Evolutionary conservation across 176 grass and related monocot species (phyloP), one percentile per base, ranked within the genome.

Genomic region (Stipa capillata): DNA sequence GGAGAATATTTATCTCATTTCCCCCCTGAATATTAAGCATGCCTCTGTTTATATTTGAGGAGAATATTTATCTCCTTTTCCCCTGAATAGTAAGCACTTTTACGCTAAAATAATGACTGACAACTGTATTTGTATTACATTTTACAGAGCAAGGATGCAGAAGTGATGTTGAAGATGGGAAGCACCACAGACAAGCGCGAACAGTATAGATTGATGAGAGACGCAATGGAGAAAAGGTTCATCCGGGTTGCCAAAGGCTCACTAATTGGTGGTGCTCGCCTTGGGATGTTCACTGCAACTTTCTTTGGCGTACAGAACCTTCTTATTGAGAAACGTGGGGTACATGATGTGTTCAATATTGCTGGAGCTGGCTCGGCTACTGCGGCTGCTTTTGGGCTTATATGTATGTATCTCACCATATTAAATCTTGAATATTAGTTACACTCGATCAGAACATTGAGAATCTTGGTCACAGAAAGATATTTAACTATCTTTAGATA

Each of bases 131-230:
- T 79, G 9, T 73, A 24, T 54, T 37, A 34, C n/a, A 43, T 84
- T 71, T 85, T 73, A 24, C 80, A 98, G 92, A 94, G 96, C 80
- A 98, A 95, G 76, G 96, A 95, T 87, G 96, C 92, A 66, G 92
- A 99, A 86, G 96, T 93, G 54, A 99, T 94, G 88, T 59, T 95
- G 76, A 99, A 99, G 80, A 94, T 99, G 88, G 96, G 96, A 82
- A 93, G 90, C 50, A 99, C 96, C 39, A 72, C 90, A 20, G 96
- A 95, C 81, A 99, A 99, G 81, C 87, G 90, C 1, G 90, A 99
- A 74, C 96, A 99, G 20, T 99, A 99, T 80, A 88, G 88, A 76
- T 82, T 99, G 85, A 99, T 99, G 96, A 94, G 92, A 74, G 96
- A 99, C 44, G 92, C 96, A 39, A 94, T 93, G 90, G 96, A 95